Evolutionary conservation across 495 filamentous ascomycete genomes (phyloP).

Genomic region (Penicillium salamii): DNA sequence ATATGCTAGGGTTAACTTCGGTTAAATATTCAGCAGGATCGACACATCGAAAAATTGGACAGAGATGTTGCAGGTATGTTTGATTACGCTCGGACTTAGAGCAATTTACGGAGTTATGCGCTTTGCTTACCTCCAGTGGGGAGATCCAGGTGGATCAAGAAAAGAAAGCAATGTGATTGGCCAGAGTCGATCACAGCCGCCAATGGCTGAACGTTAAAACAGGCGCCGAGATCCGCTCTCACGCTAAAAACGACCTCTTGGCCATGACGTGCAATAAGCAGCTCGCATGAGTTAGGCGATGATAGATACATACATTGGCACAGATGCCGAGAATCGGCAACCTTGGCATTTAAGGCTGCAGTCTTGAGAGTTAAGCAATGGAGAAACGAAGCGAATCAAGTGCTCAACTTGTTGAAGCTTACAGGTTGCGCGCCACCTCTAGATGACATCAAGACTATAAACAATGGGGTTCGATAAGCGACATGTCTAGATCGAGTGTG

Average conservation of each 20-base stretch:
- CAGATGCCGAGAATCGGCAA: neutral
- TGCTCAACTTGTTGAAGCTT: neutral
- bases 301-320: neutral
- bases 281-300: neutral
- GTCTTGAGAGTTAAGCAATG: neutral
- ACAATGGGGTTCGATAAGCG: neutral
- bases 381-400: neutral
- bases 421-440: neutral
- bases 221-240: neutral
- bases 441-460: neutral
- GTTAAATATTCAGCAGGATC: no score
- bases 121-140: neutral
- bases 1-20: no score
- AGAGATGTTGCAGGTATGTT: no score
- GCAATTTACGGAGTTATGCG: neutral
- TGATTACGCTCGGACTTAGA: neutral
- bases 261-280: conserved; percentile 7
- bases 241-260: neutral
- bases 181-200: neutral
- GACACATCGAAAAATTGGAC: no score
- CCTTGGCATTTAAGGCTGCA: neutral
- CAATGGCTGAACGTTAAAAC: neutral
- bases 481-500: neutral
- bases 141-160: neutral
- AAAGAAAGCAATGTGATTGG: neutral